A percentile compares a stretch with the other conserved stretches of the same genome.
phyloP scores from a whole-genome alignment of 805 yeast genomes.

The Suhomyces kilbournensis region DNA sequence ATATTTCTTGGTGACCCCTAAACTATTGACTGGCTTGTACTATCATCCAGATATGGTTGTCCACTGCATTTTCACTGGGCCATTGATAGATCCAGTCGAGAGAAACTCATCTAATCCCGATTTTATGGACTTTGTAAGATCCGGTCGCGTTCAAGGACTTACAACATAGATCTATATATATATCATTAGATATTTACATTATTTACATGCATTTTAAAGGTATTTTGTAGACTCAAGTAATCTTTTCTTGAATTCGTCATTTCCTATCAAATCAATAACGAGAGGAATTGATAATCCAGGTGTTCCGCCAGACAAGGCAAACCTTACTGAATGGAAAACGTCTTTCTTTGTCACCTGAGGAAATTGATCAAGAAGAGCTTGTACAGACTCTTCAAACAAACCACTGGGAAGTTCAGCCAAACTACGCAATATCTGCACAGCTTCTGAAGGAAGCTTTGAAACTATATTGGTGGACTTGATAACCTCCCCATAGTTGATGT shows the following conservation, averaged over 20 bases:
- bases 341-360: conserved; percentile 28
- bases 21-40: conserved; percentile 71
- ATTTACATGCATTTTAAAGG: not conserved
- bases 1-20: conserved; percentile 91
- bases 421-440: conserved; percentile 13
- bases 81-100: conserved; percentile 23
- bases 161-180: not conserved
- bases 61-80: conserved; percentile 65
- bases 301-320: conserved; percentile 64
- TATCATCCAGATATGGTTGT: conserved; percentile 80
- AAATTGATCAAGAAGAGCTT: not conserved
- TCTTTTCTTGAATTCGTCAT: conserved; percentile 29
- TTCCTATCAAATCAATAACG: conserved; percentile 55
- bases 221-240: conserved; percentile 7
- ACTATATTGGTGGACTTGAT: conserved; percentile 1
- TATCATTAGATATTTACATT: not conserved
- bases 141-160: conserved; percentile 2
- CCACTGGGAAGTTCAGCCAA: conserved; percentile 12
- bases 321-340: conserved; percentile 59
- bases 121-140: conserved; percentile 31
- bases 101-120: conserved; percentile 14
- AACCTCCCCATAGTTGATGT: conserved; percentile 27
- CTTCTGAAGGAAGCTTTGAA: conserved; percentile 11
- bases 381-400: conserved; percentile 13
- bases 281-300: conserved; percentile 69